Base-by-base conservation (phyloP, 768 basidiomycete genomes). In the Floccularia luteovirens region DNA sequence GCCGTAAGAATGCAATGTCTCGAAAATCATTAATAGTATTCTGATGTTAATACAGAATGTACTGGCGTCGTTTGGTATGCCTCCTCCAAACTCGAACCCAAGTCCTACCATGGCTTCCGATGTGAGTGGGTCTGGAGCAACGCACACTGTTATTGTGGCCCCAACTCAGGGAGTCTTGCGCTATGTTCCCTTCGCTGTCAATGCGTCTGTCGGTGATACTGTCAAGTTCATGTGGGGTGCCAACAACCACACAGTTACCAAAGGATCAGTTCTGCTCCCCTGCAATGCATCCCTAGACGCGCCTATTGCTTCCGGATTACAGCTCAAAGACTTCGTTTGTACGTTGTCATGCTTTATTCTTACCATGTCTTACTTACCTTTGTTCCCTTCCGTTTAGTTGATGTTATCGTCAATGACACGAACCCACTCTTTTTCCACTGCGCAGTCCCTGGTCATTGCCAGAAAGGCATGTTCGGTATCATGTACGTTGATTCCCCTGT, bases 401-500 rank as follows among this genome's bases (percentile, higher is more conserved):
- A 70, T 33, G 76, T 82, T 61, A 69, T 74, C 41, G 75, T 88
- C 58, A 87, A 86, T 60, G 70, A 75, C 59, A 86, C 83, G 38
- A 69, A 76, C 51, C 72, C 83, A n/a, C 69, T 67, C 40, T 87
- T 71, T 75, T 86, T 68, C 76, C 82, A 78, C 68, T 90, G 86
- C 59, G 77, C 64, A 45, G 74, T 75, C 34, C 75, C 81, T 31
- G 61, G 50, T 41, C 87, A 90, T 57, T 90, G 88, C 57, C 58
- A 75, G 55, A 79, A 84, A 70, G 88, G 86, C 51, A 90, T 90
- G 85, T 90, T 86, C 56, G 85, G 83, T 62, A 72, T 83, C 62
- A 78, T 84, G 73, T 75, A 52, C 43, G 63, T 55, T 11, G 14
- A 13, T 43, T 31, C 3, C 1, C 16, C n/a, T n/a, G n/a, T n/a